Evolutionary conservation across 2,329 filamentous ascomycete genomes (phyloP).

Genomic region (Colletotrichum caudatum): DNA sequence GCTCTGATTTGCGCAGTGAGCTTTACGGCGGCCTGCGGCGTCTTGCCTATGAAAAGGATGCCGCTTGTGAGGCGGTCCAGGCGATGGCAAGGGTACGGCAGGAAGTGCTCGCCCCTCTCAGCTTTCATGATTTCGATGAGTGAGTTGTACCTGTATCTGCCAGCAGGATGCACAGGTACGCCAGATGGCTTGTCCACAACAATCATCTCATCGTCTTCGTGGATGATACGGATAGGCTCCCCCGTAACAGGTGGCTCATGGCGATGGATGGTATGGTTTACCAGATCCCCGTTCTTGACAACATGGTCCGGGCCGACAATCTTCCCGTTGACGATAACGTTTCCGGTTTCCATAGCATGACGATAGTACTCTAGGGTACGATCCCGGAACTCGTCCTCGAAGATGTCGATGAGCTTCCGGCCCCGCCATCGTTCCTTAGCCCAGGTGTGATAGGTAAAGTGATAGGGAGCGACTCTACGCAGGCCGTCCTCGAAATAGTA

Average conservation of each 20-base stretch:
- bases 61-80: conserved; percentile 94
- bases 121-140: conserved; percentile 93
- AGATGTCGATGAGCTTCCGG: conserved; percentile 85
- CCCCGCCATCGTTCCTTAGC: conserved; percentile 95
- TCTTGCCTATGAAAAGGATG: conserved; percentile 98
- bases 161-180: conserved; percentile 93
- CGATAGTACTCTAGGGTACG: conserved; percentile 88
- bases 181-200: conserved; percentile 98
- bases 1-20: conserved; percentile 81
- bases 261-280: conserved; percentile 93
- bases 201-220: conserved; percentile 93
- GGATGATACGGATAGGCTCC: conserved; percentile 82
- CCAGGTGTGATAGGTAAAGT: conserved; percentile 94
- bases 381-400: conserved; percentile 92
- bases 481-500: conserved; percentile 89
- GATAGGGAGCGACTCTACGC: conserved; percentile 86
- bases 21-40: conserved; percentile 80
- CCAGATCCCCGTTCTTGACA: conserved; percentile 88
- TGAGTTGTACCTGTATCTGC: conserved; percentile 95
- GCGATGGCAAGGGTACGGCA: conserved; percentile 84
- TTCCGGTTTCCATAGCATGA: conserved; percentile 82
- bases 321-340: conserved; percentile 84
- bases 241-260: conserved; percentile 94
- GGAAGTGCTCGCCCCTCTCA: conserved; percentile 70
- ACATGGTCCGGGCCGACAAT: conserved; percentile 74